These are phyloP conservation scores for Acorus gramineus DNA, from an alignment of 106 monocot genomes.

Conservation along the genomic window DNA sequence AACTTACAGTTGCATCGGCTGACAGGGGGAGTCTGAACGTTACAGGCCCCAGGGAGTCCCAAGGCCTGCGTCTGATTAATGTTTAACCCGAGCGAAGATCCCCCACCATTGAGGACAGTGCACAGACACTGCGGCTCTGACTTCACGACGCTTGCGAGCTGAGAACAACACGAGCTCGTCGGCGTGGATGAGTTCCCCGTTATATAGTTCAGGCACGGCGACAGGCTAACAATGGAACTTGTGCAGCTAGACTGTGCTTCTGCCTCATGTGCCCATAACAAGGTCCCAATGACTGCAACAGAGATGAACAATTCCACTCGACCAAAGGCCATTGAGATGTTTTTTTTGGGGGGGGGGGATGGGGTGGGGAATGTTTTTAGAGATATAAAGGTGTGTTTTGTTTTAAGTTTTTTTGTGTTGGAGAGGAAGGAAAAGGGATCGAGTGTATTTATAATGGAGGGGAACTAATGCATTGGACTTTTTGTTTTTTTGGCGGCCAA, in stretches of 20 bases:
- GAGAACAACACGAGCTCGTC: constrained; percentile 25
- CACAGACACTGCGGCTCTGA: constrained; percentile 42
- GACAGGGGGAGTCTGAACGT: constrained; percentile 18
- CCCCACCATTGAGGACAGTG: constrained; percentile 27
- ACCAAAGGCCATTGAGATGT: no score
- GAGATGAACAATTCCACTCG: no score
- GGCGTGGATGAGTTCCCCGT: constrained; percentile 16
- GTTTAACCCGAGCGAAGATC: constrained; percentile 14
- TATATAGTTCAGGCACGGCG: constrained; percentile 38
- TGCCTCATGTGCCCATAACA: no score
- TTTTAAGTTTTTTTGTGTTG: no score
- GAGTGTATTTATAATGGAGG: no score
- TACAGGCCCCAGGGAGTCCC: constrained; percentile 24
- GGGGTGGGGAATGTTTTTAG: no score
- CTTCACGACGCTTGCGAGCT: constrained; percentile 20
- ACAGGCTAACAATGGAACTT: constrained; percentile 18
- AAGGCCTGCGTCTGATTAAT: constrained; percentile 22
- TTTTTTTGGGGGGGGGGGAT: no score
- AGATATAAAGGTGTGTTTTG: no score
- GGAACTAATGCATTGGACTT: no score
- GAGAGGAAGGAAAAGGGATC: no score
- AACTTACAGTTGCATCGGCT: constrained; percentile 20
- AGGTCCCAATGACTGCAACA: no score
- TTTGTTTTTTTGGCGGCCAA: no score
- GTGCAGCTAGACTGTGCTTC: constrained; percentile 11